Evolutionary conservation across 345 rosid genomes (phyloP), one percentile per base, ranked within the genome.

Genomic region (Gossypium longicalyx): DNA sequence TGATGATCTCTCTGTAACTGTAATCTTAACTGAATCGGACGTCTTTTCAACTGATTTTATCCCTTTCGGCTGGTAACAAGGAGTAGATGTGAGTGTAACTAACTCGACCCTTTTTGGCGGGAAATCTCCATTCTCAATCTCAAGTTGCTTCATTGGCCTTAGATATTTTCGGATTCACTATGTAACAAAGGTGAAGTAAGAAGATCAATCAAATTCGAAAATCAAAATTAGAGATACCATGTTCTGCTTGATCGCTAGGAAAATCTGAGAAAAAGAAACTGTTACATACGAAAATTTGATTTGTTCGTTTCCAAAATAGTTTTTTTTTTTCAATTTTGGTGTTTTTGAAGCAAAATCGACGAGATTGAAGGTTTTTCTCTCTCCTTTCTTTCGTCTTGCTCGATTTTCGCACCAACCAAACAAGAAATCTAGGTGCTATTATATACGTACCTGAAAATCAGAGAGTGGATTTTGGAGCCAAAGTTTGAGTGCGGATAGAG

Each of bases 51-150:
- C 72, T 43, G 71, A 67, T 67, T 49, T 48, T 3, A 47, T 67
- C 74, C 70, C 9, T 66, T 62, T 75, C 54, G 63, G 79, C 73
- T 75, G 77, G 73, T 58, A 69, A 67, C 7, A 6, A 47, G 80
- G 51, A 19, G 51, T 64, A 17, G 43, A 79, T 58, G 58, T 64
- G 71, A 83, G 65, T 64, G 52, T 72, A 74, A 83, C 65, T 52
- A 75, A 19, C 41, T 77, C 74, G 12, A 54, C 9, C 38, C 10
- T 54, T 70, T 51, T 74, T 69, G 78, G 78, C 63, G 72, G 79
- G 70, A 73, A 66, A 44, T 34, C 12, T 51, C 67, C 75, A 15
- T 56, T 20, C 3, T 69, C 76, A 19, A 68, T 64, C 6, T 69
- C 78, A 43, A 68, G 56, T 74, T 60, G 66, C 51, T 38, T 66